phyloP scores from a whole-genome alignment of 345 rosid genomes.

The Dipteronia dyeriana region DNA sequence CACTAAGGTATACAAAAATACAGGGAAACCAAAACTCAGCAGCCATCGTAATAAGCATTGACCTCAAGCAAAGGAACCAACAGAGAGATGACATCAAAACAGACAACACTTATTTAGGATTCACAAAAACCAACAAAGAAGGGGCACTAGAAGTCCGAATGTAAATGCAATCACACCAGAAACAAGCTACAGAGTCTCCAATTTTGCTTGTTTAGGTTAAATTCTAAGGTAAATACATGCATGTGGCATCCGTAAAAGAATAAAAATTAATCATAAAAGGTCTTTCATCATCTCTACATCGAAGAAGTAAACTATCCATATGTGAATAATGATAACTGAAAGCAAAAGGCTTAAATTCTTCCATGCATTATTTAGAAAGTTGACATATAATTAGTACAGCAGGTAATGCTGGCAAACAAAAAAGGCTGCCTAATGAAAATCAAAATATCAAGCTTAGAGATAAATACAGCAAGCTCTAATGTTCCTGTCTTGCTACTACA shows the following conservation, averaged over 20 bases:
- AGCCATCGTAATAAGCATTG: neutral
- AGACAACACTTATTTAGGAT: neutral
- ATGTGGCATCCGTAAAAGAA: neutral
- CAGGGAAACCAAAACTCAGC: neutral
- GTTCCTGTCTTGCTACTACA: neutral
- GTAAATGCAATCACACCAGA: neutral
- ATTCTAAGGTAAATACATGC: neutral
- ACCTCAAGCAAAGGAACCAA: neutral
- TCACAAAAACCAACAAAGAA: slow-evolving; percentile 1
- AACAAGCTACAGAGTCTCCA: neutral
- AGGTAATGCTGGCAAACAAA: neutral
- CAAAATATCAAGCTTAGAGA: neutral
- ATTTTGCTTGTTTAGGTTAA: neutral
- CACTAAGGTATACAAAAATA: neutral
- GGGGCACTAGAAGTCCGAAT: neutral
- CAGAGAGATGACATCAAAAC: neutral
- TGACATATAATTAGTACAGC: neutral
- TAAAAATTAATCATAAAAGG: neutral
- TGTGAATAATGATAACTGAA: neutral
- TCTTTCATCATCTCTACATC: neutral
- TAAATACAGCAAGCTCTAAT: neutral
- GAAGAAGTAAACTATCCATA: neutral
- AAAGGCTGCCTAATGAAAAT: neutral
- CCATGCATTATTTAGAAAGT: neutral
- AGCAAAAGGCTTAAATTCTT: neutral